These are phyloP conservation scores for Antitrichia curtipendula DNA, from an alignment of 225 moss, liverwort and hornwort species.

Conservation along the genomic window DNA sequence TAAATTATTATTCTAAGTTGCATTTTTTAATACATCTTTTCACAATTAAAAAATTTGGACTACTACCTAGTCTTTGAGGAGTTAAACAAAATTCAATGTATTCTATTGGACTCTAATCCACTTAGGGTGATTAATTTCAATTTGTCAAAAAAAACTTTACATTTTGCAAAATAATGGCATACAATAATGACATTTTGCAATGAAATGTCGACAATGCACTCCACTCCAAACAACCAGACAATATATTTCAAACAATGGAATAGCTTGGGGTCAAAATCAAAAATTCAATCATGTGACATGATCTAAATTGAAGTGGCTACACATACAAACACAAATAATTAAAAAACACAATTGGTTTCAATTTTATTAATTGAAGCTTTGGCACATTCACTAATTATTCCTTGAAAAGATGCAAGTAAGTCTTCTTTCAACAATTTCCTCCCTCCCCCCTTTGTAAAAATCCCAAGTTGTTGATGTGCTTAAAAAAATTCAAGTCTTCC, in stretches of 20 bases:
- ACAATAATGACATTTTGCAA: too few species aligned
- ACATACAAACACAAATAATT: background rate
- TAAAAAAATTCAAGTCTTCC: too few species aligned
- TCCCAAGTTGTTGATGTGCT: too few species aligned
- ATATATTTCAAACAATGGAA: background rate
- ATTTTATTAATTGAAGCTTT: background rate
- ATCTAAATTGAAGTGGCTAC: background rate
- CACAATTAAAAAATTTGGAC: background rate
- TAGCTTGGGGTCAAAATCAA: fast-evolving
- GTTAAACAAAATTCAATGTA: background rate
- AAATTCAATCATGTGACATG: fast-evolving
- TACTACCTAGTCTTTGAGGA: background rate
- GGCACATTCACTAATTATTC: background rate
- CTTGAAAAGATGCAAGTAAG: too few species aligned
- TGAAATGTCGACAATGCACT: background rate
- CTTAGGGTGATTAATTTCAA: background rate
- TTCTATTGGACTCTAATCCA: background rate
- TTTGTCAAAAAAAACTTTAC: background rate
- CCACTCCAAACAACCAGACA: background rate
- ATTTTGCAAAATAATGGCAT: background rate
- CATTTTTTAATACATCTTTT: background rate
- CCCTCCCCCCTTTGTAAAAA: too few species aligned
- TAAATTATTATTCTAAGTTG: background rate
- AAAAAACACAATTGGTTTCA: fast-evolving
- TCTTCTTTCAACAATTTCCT: too few species aligned